These are phyloP conservation scores for Kockovaella imperatae DNA, from an alignment of 768 basidiomycete species.

Conservation along the genomic window DNA sequence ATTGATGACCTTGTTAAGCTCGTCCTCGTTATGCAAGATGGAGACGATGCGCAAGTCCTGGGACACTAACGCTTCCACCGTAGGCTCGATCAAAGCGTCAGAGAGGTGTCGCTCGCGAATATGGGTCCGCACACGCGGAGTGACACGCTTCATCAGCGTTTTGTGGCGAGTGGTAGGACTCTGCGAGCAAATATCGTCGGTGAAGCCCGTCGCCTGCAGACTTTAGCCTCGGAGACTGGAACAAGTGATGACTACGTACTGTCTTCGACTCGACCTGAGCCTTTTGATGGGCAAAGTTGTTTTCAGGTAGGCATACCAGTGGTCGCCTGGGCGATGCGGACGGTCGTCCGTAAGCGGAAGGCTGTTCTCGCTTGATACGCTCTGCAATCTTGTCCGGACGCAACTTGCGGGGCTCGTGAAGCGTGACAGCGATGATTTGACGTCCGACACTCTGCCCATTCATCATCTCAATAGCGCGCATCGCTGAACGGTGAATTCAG, in stretches of 20 bases:
- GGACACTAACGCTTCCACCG: conserved; percentile 10
- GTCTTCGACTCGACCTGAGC: background rate
- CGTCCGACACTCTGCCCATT: conserved; percentile 19
- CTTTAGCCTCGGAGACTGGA: background rate
- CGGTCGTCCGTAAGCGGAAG: conserved; percentile 3
- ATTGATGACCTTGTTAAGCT: conserved; percentile 12
- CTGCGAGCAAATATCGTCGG: conserved; percentile 20
- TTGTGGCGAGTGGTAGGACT: conserved; percentile 12
- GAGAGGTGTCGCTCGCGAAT: conserved; percentile 2
- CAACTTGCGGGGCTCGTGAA: conserved; percentile 31
- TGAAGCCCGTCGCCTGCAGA: conserved; percentile 6
- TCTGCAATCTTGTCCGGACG: conserved; percentile 32
- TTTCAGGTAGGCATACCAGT: background rate
- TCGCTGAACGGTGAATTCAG: conserved; percentile 8
- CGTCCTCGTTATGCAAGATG: conserved; percentile 11
- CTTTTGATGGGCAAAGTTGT: background rate
- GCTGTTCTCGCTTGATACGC: conserved; percentile 1
- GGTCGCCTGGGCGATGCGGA: background rate
- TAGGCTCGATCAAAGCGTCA: background rate
- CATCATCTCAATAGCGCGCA: conserved; percentile 19
- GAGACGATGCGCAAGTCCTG: conserved; percentile 21
- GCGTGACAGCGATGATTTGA: conserved; percentile 20
- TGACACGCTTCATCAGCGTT: conserved; percentile 9
- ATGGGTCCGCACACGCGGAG: conserved; percentile 3
- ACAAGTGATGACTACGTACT: background rate